phyloP scores from a whole-genome alignment of 148 eudicot species.

The Rhododendron vialii region DNA sequence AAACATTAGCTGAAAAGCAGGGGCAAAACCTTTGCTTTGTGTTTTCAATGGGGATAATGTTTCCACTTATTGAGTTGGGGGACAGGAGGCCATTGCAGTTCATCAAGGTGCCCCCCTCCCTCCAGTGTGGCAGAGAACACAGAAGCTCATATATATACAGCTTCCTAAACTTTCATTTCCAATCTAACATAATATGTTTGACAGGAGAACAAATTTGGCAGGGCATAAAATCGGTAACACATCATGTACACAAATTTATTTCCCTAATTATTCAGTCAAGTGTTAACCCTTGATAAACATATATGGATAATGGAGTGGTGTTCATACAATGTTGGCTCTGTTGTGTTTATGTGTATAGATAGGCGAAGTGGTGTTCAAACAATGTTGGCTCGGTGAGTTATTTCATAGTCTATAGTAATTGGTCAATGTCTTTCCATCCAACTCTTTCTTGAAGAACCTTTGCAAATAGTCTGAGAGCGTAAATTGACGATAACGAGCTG shows the following conservation, averaged over 20 bases:
- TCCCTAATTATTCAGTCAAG: neutral
- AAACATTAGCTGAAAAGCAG: neutral
- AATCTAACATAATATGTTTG: neutral
- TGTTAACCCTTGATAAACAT: neutral
- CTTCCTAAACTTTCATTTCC: neutral
- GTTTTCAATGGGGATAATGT: neutral
- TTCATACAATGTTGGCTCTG: neutral
- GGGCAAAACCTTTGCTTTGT: neutral
- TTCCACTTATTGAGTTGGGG: neutral
- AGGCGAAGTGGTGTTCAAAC: neutral
- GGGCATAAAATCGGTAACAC: neutral
- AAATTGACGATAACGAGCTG: slow-evolving; percentile 45
- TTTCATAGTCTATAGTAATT: slow-evolving; percentile 26
- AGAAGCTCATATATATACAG: neutral
- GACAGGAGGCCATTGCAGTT: neutral
- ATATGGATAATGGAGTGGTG: neutral
- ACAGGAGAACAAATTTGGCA: neutral
- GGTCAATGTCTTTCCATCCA: slow-evolving; percentile 48
- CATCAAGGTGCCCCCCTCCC: neutral
- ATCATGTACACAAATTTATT: neutral
- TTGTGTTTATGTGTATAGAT: neutral
- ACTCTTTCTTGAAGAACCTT: slow-evolving; percentile 51
- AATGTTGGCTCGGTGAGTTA: neutral
- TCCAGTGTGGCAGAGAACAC: neutral
- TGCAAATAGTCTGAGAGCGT: slow-evolving; percentile 30